A percentile compares a stretch with the other conserved stretches of the same genome.
Conservation (phyloP, 495 filamentous ascomycete species). For the Penicillium robsamsonii region DNA sequence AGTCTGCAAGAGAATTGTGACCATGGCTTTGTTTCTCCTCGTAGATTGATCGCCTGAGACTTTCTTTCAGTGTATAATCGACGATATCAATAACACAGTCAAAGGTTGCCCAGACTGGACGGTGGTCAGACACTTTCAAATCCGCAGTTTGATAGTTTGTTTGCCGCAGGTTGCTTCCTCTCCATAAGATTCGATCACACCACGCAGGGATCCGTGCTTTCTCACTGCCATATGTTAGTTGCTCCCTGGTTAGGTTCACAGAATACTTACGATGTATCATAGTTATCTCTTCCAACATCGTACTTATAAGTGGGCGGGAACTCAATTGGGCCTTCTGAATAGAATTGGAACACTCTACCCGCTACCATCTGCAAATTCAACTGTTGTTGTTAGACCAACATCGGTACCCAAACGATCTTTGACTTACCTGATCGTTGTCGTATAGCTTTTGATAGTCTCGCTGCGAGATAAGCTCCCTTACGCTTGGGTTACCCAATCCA, state of each 20-base stretch:
- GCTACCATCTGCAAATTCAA: conserved; percentile 95
- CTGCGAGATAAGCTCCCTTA: conserved; percentile 67
- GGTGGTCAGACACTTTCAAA: conserved; percentile 86
- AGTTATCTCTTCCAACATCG: conserved; percentile 79
- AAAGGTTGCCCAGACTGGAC: conserved; percentile 88
- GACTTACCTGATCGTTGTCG: conserved; percentile 81
- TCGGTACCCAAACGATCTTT: background rate
- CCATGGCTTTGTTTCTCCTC: conserved; percentile 60
- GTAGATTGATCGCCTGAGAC: conserved; percentile 70
- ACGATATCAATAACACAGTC: conserved; percentile 76
- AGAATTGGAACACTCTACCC: conserved; percentile 83
- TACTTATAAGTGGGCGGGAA: conserved; percentile 97
- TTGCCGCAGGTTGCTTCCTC: conserved; percentile 79
- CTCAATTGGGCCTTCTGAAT: conserved; percentile 78
- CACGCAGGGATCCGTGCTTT: conserved; percentile 94
- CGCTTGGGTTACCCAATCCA: conserved; percentile 75
- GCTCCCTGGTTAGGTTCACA: background rate
- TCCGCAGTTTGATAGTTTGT: conserved; percentile 74
- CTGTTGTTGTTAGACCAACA: conserved; percentile 38
- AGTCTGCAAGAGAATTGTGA: conserved; percentile 33
- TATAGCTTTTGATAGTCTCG: conserved; percentile 77
- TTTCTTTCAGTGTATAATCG: conserved; percentile 68
- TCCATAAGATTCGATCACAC: conserved; percentile 90
- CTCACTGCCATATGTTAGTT: conserved; percentile 53
- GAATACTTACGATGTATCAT: conserved; percentile 79